Evolutionary conservation across 2,329 filamentous ascomycete genomes (phyloP).

Genomic region (Nemania sp.): DNA sequence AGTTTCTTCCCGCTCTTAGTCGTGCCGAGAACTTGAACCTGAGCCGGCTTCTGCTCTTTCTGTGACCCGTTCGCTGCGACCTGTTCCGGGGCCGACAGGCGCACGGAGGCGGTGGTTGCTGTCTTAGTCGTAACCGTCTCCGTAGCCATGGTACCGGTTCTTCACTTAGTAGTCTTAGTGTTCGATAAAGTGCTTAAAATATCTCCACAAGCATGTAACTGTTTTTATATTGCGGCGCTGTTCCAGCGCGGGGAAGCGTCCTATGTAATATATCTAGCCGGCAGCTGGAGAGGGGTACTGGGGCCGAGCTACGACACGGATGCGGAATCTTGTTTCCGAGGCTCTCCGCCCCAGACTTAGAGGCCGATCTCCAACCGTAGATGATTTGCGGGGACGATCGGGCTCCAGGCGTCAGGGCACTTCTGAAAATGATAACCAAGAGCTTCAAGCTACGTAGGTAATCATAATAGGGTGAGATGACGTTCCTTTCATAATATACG

Average conservation of each 20-base stretch:
- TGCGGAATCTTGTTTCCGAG: constrained; percentile 16
- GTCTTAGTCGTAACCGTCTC: neutral
- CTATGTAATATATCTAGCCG: neutral
- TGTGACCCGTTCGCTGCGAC: constrained; percentile 19
- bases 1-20: constrained; percentile 37
- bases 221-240: neutral
- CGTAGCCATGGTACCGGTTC: constrained; percentile 19
- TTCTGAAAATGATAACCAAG: too few relatives aligned
- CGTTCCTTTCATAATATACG: too few relatives aligned
- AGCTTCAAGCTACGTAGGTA: too few relatives aligned
- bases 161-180: neutral
- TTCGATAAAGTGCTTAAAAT: neutral
- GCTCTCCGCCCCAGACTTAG: neutral
- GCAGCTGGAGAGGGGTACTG: neutral
- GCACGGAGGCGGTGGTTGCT: constrained; percentile 13
- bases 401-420: too few relatives aligned
- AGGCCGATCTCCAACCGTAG: neutral
- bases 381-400: too few relatives aligned
- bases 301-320: neutral
- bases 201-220: neutral
- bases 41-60: constrained; percentile 27
- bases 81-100: constrained; percentile 5
- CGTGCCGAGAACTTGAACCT: constrained; percentile 35
- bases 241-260: constrained; percentile 6
- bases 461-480: too few relatives aligned